A percentile compares a stretch with the other conserved stretches of the same genome.
phyloP scores from a whole-genome alignment of 257 asterid genomes.

The Salvia hispanica region DNA sequence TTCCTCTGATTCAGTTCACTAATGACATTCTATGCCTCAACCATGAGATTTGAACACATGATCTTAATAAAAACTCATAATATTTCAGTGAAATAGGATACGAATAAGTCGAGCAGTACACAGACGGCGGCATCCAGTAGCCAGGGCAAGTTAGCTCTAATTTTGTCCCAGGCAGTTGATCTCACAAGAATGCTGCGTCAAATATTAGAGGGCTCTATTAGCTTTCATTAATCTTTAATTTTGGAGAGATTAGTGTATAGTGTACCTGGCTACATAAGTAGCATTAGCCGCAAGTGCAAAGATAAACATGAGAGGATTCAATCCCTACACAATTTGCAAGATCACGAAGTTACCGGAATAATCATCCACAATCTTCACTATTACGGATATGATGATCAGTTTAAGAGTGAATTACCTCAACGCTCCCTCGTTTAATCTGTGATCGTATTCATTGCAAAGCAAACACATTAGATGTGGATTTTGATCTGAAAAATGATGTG shows the following conservation, averaged over 20 bases:
- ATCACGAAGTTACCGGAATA: not conserved
- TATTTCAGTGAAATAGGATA: conserved; percentile 53
- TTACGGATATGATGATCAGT: not conserved
- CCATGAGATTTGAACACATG: not conserved
- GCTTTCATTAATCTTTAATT: not conserved
- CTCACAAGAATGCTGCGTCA: conserved; percentile 83
- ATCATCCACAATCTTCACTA: not conserved
- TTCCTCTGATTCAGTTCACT: no score
- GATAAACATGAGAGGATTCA: conserved; percentile 90
- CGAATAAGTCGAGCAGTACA: conserved; percentile 78
- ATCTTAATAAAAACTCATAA: not conserved
- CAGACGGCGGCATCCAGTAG: conserved; percentile 88
- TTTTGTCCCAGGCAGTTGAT: conserved; percentile 66
- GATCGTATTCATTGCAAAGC: conserved; percentile 35
- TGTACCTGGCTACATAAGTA: conserved; percentile 83
- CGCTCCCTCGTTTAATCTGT: conserved; percentile 83
- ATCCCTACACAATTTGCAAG: conserved; percentile 49
- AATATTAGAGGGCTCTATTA: not conserved
- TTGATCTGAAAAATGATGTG: not conserved
- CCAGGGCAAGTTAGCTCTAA: conserved; percentile 82
- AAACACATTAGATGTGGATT: not conserved
- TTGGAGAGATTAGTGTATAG: not conserved
- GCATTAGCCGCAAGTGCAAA: conserved; percentile 78
- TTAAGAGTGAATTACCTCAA: conserved; percentile 57
- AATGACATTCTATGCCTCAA: no score